phyloP scores from a whole-genome alignment of 768 basidiomycete species.

The Rhizopogon rudus region DNA sequence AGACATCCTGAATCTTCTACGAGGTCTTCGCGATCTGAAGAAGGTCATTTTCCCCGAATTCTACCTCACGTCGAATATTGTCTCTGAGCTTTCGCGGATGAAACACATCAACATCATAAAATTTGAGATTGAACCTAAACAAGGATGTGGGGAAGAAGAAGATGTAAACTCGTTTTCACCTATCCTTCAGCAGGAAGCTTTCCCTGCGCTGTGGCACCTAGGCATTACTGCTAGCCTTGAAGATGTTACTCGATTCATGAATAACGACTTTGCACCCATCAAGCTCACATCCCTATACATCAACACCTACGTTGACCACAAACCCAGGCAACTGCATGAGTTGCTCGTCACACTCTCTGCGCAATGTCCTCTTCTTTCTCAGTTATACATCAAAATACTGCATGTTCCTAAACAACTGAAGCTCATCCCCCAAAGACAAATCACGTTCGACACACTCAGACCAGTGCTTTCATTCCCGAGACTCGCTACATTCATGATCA shows the following conservation, averaged over 20 bases:
- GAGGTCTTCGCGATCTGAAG: conserved; percentile 37
- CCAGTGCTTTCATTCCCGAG: conserved; percentile 29
- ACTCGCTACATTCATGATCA: conserved; percentile 29
- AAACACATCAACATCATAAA: conserved; percentile 41
- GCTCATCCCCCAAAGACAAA: conserved; percentile 16
- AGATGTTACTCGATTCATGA: conserved; percentile 42
- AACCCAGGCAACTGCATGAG: conserved; percentile 34
- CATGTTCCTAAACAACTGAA: conserved; percentile 11
- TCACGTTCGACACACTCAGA: conserved; percentile 31
- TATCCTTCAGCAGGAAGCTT: conserved; percentile 39
- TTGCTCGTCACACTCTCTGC: conserved; percentile 42
- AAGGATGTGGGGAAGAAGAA: conserved; percentile 40
- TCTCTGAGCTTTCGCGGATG: conserved; percentile 42
- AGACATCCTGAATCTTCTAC: conserved; percentile 35
- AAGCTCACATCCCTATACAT: conserved; percentile 49
- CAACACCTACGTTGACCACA: conserved; percentile 41
- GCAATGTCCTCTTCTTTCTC: conserved; percentile 41
- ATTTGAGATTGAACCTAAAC: conserved; percentile 42
- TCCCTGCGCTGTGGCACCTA: conserved; percentile 50
- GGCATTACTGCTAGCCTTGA: conserved; percentile 39
- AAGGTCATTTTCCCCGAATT: conserved; percentile 49
- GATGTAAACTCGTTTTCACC: conserved; percentile 46
- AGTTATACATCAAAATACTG: conserved; percentile 35
- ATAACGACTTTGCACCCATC: conserved; percentile 37
- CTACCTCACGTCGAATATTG: conserved; percentile 39